Evolutionary conservation across 441 rosid genomes (phyloP), one percentile per base, ranked within the genome.

Genomic region (Capsella rubella): DNA sequence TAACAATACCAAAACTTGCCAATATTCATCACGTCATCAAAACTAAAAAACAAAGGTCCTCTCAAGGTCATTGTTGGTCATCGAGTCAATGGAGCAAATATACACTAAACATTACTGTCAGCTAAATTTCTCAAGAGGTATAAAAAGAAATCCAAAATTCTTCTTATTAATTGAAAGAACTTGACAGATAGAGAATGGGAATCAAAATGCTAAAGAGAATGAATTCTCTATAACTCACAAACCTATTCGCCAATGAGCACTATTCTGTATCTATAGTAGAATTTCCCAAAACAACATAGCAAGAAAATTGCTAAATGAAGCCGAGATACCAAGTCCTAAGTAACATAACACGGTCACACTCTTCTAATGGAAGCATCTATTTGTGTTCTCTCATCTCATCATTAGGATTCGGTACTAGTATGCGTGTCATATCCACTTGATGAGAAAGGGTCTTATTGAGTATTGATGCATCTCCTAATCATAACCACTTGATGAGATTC

Each of bases 1-100:
- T 13, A 29, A 60, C 21, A 50, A 28, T 39, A 8, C 32, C 53
- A 50, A 59, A 73, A 54, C 37, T 72, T 43, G 68, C 43, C 43
- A 51, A 4, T 29, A 40, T 15, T 11, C 49, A 69, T 18, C 45
- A 45, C 27, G 2, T 52, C 11, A 21, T 54, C 25, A 28, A 46
- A 34, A 46, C 7, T 49, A 50, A 27, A 49, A 56, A 47, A 69
- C 35, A 46, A 32, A 21, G 25, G 52, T 47, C 52, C 21, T 15
- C 13, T 42, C 52, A 47, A 47, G 10, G 9, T 31, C 52, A 29
- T 69, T 35, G 29, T 11, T 15, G 35, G 35, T 14, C 47, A 55
- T 43, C 32, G 14, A 49, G 50, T 27, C 39, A 32, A 5, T 14
- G 8, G 16, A 5, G 25, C 49, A 66, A 66, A 66, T 4, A 51